phyloP scores from a whole-genome alignment of 176 grass and related monocot species.

The Elaeis guineensis region DNA sequence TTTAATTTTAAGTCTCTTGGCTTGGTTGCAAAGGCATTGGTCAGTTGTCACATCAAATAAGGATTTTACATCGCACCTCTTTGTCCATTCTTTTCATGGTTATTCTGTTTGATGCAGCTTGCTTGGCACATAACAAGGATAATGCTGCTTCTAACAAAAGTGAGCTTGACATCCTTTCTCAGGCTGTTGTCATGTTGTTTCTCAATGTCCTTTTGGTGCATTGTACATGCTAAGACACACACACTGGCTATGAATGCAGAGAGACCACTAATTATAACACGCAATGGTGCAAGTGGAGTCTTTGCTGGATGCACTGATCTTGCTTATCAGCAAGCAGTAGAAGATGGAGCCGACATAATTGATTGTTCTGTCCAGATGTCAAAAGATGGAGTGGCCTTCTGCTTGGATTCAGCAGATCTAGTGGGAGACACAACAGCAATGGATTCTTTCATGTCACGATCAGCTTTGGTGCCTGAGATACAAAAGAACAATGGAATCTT shows the following conservation, averaged over 20 bases:
- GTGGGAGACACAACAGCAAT: slow-evolving; percentile 37
- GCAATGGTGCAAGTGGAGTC: slow-evolving; percentile 55
- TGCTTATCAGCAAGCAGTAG: slow-evolving; percentile 51
- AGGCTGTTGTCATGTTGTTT: not conserved
- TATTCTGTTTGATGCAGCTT: slow-evolving; percentile 59
- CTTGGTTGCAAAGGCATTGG: no score
- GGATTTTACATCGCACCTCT: no score
- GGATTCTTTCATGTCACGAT: slow-evolving; percentile 38
- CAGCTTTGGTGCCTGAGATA: slow-evolving; percentile 39
- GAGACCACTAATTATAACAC: slow-evolving; percentile 51
- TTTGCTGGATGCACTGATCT: slow-evolving; percentile 56
- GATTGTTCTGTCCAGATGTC: slow-evolving; percentile 86
- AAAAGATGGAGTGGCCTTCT: slow-evolving; percentile 69
- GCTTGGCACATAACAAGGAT: slow-evolving; percentile 61
- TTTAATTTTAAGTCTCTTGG: no score
- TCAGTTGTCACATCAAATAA: no score
- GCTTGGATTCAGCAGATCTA: slow-evolving; percentile 58
- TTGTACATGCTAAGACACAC: no score
- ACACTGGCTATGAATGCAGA: slow-evolving; percentile 1
- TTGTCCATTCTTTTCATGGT: not conserved
- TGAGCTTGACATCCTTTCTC: slow-evolving; percentile 3
- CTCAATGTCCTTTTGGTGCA: no score
- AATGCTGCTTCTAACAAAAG: slow-evolving; percentile 17
- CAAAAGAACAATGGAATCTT: slow-evolving; percentile 65
- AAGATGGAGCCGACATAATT: slow-evolving; percentile 55